Evolutionary conservation across 2,329 filamentous ascomycete genomes (phyloP), one percentile per base, ranked within the genome.

Genomic region (Fusarium illudens): DNA sequence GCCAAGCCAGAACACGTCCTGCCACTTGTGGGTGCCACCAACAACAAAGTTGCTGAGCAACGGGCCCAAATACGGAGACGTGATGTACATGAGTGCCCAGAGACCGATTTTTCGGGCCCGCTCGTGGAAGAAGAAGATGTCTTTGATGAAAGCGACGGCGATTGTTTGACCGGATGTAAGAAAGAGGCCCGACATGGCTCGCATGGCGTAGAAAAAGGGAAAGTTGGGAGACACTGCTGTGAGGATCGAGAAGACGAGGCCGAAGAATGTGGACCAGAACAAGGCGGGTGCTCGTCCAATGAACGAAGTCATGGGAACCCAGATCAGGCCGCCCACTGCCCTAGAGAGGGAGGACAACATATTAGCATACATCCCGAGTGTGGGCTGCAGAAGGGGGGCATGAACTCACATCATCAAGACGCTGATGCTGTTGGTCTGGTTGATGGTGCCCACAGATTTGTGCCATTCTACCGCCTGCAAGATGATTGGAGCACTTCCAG

Each of bases 61-160:
- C 1, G 83, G 83, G 1, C 82, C 82, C 61, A 81, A 72, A 68
- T 82, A 86, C 54, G 79, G 84, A 15, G 76, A 78, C 11, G 80
- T 73, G 54, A 82, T 74, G 68, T 81, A 79, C 60, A 80, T 77
- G 4, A 77, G 74, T 15, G 80, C 81, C 82, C 82, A 84, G 34
- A 84, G 75, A 51, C 82, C 82, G 62, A 84, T 84, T 71, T 84
- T 84, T 20, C 82, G 75, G 1, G 83, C 82, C 33, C 84, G 78
- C 64, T 88, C 82, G 67, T 89, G 86, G 75, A 87, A 86, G 77
- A 86, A 88, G 78, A 87, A 89, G 60, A 87, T 80, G 73, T 89
- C 86, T 56, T 86, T 83, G 71, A 87, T 83, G 70, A 84, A 84
- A 67, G 84, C 83, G 53, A 87, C 77, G 10, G 83, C 83, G 15